A percentile compares a stretch with the other conserved stretches of the same genome.
These are phyloP conservation scores for Capsicum chinense DNA, from an alignment of 257 asterid species.

Conservation along the genomic window DNA sequence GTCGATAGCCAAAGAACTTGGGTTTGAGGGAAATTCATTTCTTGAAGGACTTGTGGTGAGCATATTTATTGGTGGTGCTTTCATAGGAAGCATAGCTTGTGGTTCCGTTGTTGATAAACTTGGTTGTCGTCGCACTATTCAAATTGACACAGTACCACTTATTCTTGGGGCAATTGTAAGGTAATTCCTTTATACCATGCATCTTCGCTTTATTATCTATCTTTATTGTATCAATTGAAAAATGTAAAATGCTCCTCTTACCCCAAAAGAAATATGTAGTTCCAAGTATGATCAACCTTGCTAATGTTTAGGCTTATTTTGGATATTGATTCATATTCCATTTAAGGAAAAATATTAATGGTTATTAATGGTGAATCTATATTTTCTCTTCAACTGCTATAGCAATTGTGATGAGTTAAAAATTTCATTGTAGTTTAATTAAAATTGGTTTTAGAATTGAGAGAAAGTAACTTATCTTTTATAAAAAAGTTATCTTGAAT, in stretches of 20 bases:
- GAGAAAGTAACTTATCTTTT: background rate
- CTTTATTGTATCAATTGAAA: background rate
- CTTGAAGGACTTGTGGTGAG: slow-evolving; percentile 92
- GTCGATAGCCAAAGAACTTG: slow-evolving; percentile 79
- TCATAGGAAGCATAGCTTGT: slow-evolving; percentile 74
- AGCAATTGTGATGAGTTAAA: background rate
- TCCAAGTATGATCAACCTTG: slow-evolving; percentile 16
- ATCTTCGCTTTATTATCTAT: background rate
- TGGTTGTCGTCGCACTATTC: slow-evolving; percentile 81
- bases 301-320: background rate
- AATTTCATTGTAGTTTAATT: background rate
- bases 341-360: background rate
- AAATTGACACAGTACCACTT: slow-evolving; percentile 77
- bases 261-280: background rate
- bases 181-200: slow-evolving; percentile 40
- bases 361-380: background rate
- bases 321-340: slow-evolving; percentile 1
- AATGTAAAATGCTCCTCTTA: slow-evolving; percentile 4
- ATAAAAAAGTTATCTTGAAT: background rate
- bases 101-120: slow-evolving; percentile 77
- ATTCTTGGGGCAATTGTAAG: slow-evolving; percentile 78
- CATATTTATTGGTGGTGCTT: slow-evolving; percentile 87
- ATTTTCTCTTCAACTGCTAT: slow-evolving; percentile 3
- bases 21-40: slow-evolving; percentile 77
- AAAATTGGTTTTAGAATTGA: background rate